phyloP scores from a whole-genome alignment of 2,329 filamentous ascomycete genomes.

The Waltergamsia citrina region DNA sequence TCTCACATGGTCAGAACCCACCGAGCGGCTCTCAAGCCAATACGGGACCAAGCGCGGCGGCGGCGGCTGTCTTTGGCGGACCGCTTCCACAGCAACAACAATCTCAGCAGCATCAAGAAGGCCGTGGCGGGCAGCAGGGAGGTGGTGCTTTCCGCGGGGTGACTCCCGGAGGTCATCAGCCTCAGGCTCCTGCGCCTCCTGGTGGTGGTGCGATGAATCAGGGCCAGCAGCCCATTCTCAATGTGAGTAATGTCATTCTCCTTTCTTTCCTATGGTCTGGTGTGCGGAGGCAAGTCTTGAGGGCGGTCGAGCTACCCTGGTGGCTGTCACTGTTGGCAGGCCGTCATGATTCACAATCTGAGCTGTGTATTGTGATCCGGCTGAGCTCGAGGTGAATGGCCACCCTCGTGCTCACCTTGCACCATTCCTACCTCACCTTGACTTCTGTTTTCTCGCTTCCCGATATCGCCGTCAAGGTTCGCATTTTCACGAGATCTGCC shows the following conservation, averaged over 20 bases:
- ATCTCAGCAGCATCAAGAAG: slow-evolving; percentile 44
- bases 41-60: slow-evolving; percentile 30
- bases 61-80: slow-evolving; percentile 59
- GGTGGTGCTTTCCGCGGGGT: slow-evolving; percentile 38
- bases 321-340: too few species aligned
- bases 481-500: too few species aligned
- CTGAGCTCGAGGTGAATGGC: too few species aligned
- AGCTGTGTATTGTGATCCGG: too few species aligned
- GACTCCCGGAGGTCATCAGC: slow-evolving; percentile 21
- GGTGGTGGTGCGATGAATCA: slow-evolving; percentile 29
- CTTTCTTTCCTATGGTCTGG: slow-evolving; percentile 1
- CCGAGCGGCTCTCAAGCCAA: slow-evolving; percentile 37
- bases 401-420: too few species aligned
- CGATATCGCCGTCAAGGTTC: too few species aligned
- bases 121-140: slow-evolving; percentile 34
- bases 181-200: slow-evolving; percentile 22
- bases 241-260: slow-evolving; percentile 30
- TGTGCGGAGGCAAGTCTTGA: background rate
- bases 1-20: slow-evolving; percentile 39
- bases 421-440: background rate
- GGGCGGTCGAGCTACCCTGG: too few species aligned
- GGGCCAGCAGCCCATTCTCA: slow-evolving; percentile 35
- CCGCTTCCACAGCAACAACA: slow-evolving; percentile 51
- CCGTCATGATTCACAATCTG: too few species aligned
- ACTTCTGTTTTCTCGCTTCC: background rate